Evolutionary conservation across 1,284 basidiomycete species (phyloP).

Genomic region (Marasmius sp.): DNA sequence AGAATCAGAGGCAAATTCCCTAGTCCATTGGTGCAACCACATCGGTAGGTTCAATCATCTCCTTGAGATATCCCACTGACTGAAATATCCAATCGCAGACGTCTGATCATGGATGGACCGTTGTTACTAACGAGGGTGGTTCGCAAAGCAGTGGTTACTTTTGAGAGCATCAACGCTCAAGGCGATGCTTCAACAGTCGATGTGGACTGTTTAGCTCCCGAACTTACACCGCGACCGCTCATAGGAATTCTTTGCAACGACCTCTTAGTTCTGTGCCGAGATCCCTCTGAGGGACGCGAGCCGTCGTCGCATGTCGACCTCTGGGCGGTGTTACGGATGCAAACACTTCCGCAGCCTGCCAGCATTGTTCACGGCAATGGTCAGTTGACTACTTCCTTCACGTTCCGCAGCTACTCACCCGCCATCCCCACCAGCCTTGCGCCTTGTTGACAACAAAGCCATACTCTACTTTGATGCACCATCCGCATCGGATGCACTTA

Average conservation of each 20-base stretch:
- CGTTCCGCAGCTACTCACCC: constrained; percentile 11
- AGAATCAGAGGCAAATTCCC: constrained; percentile 90
- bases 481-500: constrained; percentile 78
- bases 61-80: constrained; percentile 3
- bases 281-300: constrained; percentile 75
- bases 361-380: constrained; percentile 86
- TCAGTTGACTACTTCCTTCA: constrained; percentile 33
- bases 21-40: constrained; percentile 95
- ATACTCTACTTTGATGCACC: constrained; percentile 91
- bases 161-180: constrained; percentile 77
- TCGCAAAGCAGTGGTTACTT: constrained; percentile 82
- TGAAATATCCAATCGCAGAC: constrained; percentile 40
- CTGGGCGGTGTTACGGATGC: constrained; percentile 92
- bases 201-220: constrained; percentile 86
- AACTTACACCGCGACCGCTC: constrained; percentile 72
- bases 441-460: constrained; percentile 85
- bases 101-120: constrained; percentile 85
- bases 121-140: constrained; percentile 86
- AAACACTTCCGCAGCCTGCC: constrained; percentile 85
- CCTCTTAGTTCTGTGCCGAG: constrained; percentile 85
- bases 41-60: constrained; percentile 58
- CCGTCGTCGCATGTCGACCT: constrained; percentile 76
- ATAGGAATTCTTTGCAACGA: constrained; percentile 90
- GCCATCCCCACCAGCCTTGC: constrained; percentile 52
- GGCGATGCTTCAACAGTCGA: constrained; percentile 80